Percentiles rank a stretch among this genome's conserved stretches.
phyloP scores from a whole-genome alignment of 2,329 filamentous ascomycete species.

The Lecanicillium sp. region DNA sequence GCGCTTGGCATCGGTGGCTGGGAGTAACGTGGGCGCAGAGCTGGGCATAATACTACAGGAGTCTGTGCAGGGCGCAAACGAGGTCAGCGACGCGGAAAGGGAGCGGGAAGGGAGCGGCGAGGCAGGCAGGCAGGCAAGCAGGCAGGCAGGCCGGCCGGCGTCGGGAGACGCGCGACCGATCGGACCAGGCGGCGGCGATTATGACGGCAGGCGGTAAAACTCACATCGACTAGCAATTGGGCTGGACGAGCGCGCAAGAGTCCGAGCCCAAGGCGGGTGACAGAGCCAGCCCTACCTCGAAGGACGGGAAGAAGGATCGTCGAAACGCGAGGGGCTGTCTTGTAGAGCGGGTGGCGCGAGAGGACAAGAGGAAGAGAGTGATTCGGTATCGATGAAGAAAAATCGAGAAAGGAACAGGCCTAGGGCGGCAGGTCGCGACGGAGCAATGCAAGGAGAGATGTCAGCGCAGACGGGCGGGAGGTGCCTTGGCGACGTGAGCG shows the following conservation, averaged over 20 bases:
- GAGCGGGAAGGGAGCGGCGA: too few species aligned
- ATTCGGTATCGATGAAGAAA: background rate
- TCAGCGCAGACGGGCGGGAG: background rate
- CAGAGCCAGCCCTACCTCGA: conserved; percentile 10
- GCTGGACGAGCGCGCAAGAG: conserved; percentile 10
- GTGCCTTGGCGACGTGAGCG: background rate
- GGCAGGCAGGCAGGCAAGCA: too few species aligned
- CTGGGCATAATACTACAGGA: conserved; percentile 26
- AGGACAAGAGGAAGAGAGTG: background rate
- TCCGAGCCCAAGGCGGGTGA: conserved; percentile 11
- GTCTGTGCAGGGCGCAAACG: background rate
- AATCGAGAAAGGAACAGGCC: background rate
- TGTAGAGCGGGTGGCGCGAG: too few species aligned
- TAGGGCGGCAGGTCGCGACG: conserved; percentile 2
- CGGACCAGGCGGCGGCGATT: background rate
- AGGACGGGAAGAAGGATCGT: background rate
- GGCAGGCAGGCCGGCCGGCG: background rate
- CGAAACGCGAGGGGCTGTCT: background rate
- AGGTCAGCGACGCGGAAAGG: conserved; percentile 1
- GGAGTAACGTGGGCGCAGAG: conserved; percentile 22
- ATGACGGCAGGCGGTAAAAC: conserved; percentile 4
- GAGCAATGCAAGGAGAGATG: background rate
- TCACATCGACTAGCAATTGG: conserved; percentile 11
- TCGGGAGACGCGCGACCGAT: background rate
- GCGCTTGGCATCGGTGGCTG: conserved; percentile 27